Evolutionary conservation across 768 basidiomycete genomes (phyloP).

Genomic region (Scleroderma bovista): DNA sequence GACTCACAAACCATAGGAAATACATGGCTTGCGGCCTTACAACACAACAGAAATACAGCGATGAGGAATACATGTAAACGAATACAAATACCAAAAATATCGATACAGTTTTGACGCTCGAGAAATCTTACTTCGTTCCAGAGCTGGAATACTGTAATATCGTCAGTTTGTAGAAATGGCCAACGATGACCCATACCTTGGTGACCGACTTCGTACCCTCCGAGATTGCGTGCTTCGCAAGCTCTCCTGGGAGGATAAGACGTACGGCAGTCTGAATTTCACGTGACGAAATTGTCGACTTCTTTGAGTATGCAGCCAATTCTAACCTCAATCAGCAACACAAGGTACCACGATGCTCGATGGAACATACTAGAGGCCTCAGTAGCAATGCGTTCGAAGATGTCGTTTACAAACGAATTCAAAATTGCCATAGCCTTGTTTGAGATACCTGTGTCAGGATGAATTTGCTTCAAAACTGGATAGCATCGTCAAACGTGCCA

Average conservation of each 20-base stretch:
- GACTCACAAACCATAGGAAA: neutral
- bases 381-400: constrained; percentile 88
- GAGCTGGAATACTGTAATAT: constrained; percentile 69
- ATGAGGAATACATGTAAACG: neutral
- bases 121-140: constrained; percentile 49
- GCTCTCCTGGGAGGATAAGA: constrained; percentile 93
- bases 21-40: neutral
- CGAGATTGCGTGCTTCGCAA: constrained; percentile 69
- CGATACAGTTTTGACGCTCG: constrained; percentile 19
- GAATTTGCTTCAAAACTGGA: constrained; percentile 90
- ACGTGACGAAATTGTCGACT: constrained; percentile 97
- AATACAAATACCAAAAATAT: constrained; percentile 16
- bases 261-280: constrained; percentile 98
- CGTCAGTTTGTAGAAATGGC: constrained; percentile 29
- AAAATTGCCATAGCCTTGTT: constrained; percentile 98
- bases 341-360: neutral
- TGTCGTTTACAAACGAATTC: constrained; percentile 95
- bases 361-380: constrained; percentile 75
- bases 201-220: constrained; percentile 94
- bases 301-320: constrained; percentile 96
- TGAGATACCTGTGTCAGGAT: constrained; percentile 98
- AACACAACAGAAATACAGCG: constrained; percentile 12
- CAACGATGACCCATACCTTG: too few relatives aligned
- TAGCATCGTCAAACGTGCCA: neutral
- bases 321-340: constrained; percentile 40